Conservation (phyloP, 2,329 filamentous ascomycete genomes). For the Cryphonectria radicalis region DNA sequence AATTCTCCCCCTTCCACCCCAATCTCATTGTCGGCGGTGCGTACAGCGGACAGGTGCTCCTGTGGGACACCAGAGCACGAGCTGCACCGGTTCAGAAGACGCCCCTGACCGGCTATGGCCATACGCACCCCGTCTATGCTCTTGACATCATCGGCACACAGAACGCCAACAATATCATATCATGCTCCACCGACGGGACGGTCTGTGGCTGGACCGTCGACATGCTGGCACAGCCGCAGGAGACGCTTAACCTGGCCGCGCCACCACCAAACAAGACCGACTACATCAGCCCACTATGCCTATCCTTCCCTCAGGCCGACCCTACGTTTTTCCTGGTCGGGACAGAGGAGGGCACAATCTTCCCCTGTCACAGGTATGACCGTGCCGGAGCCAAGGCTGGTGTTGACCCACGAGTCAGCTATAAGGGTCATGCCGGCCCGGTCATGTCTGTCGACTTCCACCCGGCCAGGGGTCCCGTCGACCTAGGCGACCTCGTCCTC, state of each 20-base stretch:
- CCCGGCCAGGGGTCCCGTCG: constrained; percentile 86
- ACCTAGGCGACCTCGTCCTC: constrained; percentile 90
- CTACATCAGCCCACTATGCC: constrained; percentile 90
- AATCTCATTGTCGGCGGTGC: constrained; percentile 95
- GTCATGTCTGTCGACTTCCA: constrained; percentile 98
- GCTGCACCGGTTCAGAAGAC: constrained; percentile 94
- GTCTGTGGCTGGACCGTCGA: constrained; percentile 98
- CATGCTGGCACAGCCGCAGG: constrained; percentile 95
- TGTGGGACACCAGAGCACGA: constrained; percentile 94
- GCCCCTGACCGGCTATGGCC: constrained; percentile 89
- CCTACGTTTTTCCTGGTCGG: constrained; percentile 97
- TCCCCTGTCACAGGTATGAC: constrained; percentile 96
- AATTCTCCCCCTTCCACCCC: constrained; percentile 98
- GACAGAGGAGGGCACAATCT: constrained; percentile 95
- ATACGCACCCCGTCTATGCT: constrained; percentile 95
- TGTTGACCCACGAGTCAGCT: constrained; percentile 85
- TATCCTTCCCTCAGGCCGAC: constrained; percentile 92
- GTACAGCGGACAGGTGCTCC: constrained; percentile 92
- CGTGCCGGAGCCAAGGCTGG: constrained; percentile 96
- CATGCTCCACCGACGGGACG: constrained; percentile 92
- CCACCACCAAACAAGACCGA: constrained; percentile 89
- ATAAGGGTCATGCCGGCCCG: constrained; percentile 87
- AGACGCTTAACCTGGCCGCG: constrained; percentile 85
- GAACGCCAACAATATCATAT: constrained; percentile 98
- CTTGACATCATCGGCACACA: constrained; percentile 96